Evolutionary conservation across 345 rosid genomes (phyloP).

Genomic region (Diplotaxis tenuifolia): DNA sequence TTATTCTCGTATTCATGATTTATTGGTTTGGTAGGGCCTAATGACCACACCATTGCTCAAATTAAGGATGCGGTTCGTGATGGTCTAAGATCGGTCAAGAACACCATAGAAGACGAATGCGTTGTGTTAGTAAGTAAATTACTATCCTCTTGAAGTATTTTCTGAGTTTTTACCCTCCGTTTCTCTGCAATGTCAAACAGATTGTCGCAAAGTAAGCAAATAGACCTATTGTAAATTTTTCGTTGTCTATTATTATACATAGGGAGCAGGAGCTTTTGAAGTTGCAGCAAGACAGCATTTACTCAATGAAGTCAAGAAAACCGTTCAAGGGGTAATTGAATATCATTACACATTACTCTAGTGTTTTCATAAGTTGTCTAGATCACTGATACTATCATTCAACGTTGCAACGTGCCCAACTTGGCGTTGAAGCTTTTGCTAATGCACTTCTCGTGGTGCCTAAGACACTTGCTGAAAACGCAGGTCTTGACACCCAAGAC

Average conservation of each 20-base stretch:
- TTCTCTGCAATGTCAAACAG: conserved; percentile 8
- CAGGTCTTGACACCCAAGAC: conserved; percentile 98
- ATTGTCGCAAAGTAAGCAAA: background rate
- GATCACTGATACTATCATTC: conserved; percentile 18
- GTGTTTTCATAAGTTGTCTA: background rate
- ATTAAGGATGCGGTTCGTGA: conserved; percentile 96
- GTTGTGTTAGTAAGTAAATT: conserved; percentile 69
- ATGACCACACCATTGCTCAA: conserved; percentile 94
- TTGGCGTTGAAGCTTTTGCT: conserved; percentile 97
- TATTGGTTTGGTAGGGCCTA: conserved; percentile 57
- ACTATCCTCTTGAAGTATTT: background rate
- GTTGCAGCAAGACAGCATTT: conserved; percentile 90
- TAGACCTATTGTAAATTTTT: background rate
- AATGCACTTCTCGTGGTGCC: conserved; percentile 97
- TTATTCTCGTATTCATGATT: background rate
- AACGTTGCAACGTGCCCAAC: conserved; percentile 82
- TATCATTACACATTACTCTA: background rate
- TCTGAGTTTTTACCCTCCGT: conserved; percentile 2
- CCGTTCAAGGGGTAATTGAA: conserved; percentile 83
- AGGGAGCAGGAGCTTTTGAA: conserved; percentile 99
- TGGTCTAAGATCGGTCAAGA: conserved; percentile 95
- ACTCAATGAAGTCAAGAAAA: conserved; percentile 83
- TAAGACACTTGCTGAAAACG: conserved; percentile 93
- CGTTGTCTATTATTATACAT: conserved; percentile 17
- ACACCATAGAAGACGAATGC: conserved; percentile 92